Conservation (phyloP, 1,139 yeast species). For the Suhomyces chickasaworum region DNA sequence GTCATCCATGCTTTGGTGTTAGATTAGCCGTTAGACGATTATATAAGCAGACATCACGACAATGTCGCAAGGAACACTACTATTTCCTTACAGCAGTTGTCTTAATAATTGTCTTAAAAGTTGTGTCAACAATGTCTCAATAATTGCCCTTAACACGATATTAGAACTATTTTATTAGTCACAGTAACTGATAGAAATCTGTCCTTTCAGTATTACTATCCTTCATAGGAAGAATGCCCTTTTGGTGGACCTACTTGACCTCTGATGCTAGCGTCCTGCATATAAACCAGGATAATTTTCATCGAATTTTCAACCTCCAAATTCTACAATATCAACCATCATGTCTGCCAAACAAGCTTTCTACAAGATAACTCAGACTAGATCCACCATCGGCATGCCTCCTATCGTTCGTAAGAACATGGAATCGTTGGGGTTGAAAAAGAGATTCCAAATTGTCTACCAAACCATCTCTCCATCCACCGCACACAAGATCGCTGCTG, state of each 20-base stretch:
- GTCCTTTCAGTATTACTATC: too few species aligned
- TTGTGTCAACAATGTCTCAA: too few species aligned
- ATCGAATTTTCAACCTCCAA: slow-evolving; percentile 5
- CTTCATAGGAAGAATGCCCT: too few species aligned
- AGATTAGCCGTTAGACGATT: not conserved
- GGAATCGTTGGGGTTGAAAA: slow-evolving; percentile 71
- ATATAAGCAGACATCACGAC: not conserved
- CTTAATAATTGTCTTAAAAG: too few species aligned
- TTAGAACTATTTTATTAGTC: too few species aligned
- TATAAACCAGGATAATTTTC: slow-evolving; percentile 3
- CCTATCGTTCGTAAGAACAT: slow-evolving; percentile 65
- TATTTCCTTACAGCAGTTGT: too few species aligned
- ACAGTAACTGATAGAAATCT: too few species aligned
- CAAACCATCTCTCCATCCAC: slow-evolving; percentile 73
- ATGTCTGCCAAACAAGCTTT: slow-evolving; percentile 24
- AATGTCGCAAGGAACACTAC: not conserved
- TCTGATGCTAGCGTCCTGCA: too few species aligned
- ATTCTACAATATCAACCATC: slow-evolving; percentile 4
- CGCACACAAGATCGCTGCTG: slow-evolving; percentile 82
- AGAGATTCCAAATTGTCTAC: slow-evolving; percentile 73
- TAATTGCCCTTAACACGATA: too few species aligned
- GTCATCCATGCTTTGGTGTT: slow-evolving; percentile 23
- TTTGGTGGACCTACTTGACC: too few species aligned
- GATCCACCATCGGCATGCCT: slow-evolving; percentile 88
- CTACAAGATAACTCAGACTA: slow-evolving; percentile 70